Evolutionary conservation across 257 asterid genomes (phyloP).

Genomic region (Solanum lycopersicoides): DNA sequence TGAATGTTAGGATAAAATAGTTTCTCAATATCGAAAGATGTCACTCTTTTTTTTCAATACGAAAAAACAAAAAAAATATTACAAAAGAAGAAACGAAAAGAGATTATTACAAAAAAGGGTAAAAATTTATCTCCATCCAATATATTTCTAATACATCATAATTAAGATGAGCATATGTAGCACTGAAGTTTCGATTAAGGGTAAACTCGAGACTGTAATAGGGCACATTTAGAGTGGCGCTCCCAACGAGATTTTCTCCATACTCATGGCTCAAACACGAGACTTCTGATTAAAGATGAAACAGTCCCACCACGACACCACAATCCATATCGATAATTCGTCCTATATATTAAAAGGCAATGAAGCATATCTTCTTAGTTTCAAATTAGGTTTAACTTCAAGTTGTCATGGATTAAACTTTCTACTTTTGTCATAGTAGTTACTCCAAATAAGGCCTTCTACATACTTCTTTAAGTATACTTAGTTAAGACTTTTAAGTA

Average conservation of each 20-base stretch:
- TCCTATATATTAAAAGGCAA: background rate
- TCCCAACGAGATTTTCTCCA: background rate
- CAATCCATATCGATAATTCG: too few species aligned
- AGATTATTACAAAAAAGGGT: background rate
- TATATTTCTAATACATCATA: background rate
- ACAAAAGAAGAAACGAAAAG: background rate
- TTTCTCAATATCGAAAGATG: background rate
- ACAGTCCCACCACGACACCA: fast-evolving
- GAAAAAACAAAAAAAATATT: background rate
- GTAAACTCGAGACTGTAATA: background rate
- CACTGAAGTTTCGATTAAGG: too few species aligned
- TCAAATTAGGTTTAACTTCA: background rate
- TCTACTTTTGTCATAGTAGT: background rate
- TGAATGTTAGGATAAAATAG: background rate
- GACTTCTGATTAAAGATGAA: background rate
- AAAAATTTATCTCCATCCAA: background rate
- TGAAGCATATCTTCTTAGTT: background rate
- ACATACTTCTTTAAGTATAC: background rate
- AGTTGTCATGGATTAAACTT: background rate
- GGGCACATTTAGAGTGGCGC: background rate
- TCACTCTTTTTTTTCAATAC: background rate
- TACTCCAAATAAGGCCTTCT: background rate
- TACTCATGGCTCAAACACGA: fast-evolving
- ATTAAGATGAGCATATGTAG: background rate
- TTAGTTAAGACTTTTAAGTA: background rate